Evolutionary conservation across 2,329 filamentous ascomycete species (phyloP), one percentile per base, ranked within the genome.

Genomic region (Phoma herbarum): DNA sequence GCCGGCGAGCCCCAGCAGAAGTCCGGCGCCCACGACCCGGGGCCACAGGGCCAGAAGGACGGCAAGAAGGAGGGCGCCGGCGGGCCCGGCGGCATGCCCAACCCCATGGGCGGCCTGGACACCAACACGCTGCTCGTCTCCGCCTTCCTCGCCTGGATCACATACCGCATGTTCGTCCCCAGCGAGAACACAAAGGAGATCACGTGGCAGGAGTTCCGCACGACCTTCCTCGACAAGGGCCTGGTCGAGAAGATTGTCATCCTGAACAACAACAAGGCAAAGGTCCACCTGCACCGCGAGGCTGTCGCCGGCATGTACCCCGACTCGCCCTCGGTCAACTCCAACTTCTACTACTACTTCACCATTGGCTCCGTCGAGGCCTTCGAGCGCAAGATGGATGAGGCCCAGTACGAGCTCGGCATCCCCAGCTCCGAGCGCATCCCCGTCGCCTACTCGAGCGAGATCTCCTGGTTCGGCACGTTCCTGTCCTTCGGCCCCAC

Each of bases 131-230:
- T 85, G 62, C 66, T 89, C 29, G 79, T 88, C 45, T 83, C 84
- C 28, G 78, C 84, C 18, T 83, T 91, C 66, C 77, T 88, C 31
- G 80, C 86, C 11, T 90, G 88, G 72, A 81, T 90, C 54, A 74
- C 88, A 46, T 76, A 73, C 76, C 81, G 84, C 55, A 82, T 85
- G 63, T 80, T 94, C 56, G 84, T 92, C 58, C 88, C 88, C 3
- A 84, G 85, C 20, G 88, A 90, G 63, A 84, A 83, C 62, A 83
- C 81, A 54, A 83, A 88, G 71, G 94, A 99, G 75, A 97, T 99
- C 59, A 98, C 95, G 54, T 99, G 93, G 92, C 93, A 99, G 79
- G 95, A 99, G 80, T 92, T 99, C 80, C 85, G 91, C 63, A 93
- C 88, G 68, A 95, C 92, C 29, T 98, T 97, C 83, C 83, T 99